These are phyloP conservation scores for Vaccinium vitisidaea DNA, from an alignment of 148 eudicot genomes.

Conservation along the genomic window DNA sequence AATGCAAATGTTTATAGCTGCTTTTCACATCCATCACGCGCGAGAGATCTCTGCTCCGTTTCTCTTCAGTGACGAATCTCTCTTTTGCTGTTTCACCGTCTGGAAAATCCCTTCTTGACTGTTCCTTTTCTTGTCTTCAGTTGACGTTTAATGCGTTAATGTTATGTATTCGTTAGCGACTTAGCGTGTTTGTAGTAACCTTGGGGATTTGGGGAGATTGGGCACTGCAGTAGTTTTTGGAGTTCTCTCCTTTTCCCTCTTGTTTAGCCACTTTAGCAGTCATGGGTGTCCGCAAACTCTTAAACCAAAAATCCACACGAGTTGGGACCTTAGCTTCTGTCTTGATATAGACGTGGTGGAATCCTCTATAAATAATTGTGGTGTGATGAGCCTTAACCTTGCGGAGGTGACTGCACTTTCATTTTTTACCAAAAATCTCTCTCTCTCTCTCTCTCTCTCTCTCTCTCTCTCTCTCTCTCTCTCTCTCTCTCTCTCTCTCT, in stretches of 20 bases:
- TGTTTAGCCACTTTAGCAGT: too few relatives aligned
- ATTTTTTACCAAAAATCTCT: not conserved
- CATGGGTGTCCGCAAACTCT: too few relatives aligned
- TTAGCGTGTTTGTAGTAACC: too few relatives aligned
- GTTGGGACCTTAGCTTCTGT: too few relatives aligned
- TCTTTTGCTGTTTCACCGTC: not conserved
- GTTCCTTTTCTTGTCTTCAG: not conserved
- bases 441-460: not conserved
- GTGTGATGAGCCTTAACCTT: too few relatives aligned
- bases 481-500: too few relatives aligned
- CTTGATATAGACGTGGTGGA: too few relatives aligned
- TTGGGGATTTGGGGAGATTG: not conserved
- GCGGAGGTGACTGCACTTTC: too few relatives aligned
- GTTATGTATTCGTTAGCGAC: not conserved
- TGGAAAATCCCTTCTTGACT: not conserved
- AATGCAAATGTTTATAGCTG: not conserved
- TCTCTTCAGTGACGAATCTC: not conserved
- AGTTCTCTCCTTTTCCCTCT: not conserved
- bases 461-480: too few relatives aligned
- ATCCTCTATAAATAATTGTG: too few relatives aligned
- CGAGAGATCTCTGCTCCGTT: not conserved
- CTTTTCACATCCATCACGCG: not conserved
- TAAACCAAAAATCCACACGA: too few relatives aligned
- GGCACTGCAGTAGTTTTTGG: not conserved
- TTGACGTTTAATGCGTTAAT: not conserved